These are phyloP conservation scores for Eimeria tenella DNA, from an alignment of 169 alveolate species.

Conservation along the genomic window DNA sequence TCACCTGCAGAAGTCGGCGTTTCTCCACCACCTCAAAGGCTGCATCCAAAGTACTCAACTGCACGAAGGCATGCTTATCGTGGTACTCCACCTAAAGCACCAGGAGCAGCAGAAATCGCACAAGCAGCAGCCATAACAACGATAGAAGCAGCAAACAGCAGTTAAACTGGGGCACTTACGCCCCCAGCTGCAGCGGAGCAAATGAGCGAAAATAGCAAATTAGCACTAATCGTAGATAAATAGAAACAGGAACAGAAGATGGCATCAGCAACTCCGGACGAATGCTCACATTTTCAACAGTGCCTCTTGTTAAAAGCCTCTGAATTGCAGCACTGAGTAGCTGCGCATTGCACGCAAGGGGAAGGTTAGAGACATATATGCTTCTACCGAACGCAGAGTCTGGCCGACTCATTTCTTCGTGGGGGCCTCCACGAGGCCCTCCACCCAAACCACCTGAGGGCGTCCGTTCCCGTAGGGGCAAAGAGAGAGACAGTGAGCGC, in stretches of 20 bases:
- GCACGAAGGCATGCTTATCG: constrained; percentile 74
- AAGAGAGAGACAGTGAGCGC: constrained; percentile 25
- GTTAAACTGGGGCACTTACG: not conserved
- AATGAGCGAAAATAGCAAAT: not conserved
- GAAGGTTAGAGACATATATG: constrained; percentile 54
- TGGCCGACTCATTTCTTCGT: constrained; percentile 29
- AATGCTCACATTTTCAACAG: constrained; percentile 3
- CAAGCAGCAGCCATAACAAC: not conserved
- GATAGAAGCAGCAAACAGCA: not conserved
- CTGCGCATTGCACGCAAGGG: constrained; percentile 33
- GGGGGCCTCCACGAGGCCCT: not conserved
- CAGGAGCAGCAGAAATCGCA: not conserved
- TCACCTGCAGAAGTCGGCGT: constrained; percentile 65
- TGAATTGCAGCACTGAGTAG: constrained; percentile 33
- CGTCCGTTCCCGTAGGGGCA: constrained; percentile 20
- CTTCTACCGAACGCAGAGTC: constrained; percentile 69
- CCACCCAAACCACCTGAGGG: not conserved
- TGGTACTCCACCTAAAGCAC: constrained; percentile 62
- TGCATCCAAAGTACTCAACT: constrained; percentile 68
- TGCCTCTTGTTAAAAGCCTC: constrained; percentile 9
- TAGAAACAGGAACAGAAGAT: not conserved
- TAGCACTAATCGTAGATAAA: not conserved
- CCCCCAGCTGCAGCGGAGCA: not conserved
- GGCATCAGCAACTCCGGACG: not conserved
- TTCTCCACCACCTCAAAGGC: constrained; percentile 72